These are phyloP conservation scores for Sordaria brevicollis DNA, from an alignment of 495 filamentous ascomycete genomes.

Conservation along the genomic window DNA sequence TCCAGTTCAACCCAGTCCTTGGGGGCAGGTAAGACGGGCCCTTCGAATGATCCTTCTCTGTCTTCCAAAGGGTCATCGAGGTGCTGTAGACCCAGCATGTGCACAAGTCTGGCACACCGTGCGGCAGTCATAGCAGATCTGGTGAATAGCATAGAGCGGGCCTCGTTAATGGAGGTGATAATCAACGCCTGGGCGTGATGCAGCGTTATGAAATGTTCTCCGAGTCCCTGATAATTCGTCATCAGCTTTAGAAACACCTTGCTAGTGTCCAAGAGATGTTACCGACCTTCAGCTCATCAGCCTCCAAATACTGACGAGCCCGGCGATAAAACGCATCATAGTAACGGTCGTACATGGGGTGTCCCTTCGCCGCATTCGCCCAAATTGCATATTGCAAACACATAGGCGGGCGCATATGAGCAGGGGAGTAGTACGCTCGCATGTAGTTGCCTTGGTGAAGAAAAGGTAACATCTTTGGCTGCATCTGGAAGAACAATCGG, in stretches of 20 bases:
- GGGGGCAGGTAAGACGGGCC: constrained; percentile 25
- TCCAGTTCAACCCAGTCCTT: constrained; percentile 39
- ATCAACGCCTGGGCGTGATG: constrained; percentile 38
- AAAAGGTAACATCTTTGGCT: constrained; percentile 28
- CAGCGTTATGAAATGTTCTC: constrained; percentile 37
- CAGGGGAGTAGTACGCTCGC: constrained; percentile 29
- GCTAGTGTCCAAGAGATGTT: neutral
- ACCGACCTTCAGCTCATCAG: constrained; percentile 37
- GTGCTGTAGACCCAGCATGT: constrained; percentile 39
- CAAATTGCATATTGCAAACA: constrained; percentile 40
- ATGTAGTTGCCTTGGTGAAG: constrained; percentile 31
- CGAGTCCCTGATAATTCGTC: constrained; percentile 18
- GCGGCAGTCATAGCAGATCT: constrained; percentile 35
- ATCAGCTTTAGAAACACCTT: neutral
- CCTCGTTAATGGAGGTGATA: constrained; percentile 32
- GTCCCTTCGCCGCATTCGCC: constrained; percentile 26
- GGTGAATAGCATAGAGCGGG: constrained; percentile 31
- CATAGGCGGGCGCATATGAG: constrained; percentile 38
- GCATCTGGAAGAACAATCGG: constrained; percentile 26
- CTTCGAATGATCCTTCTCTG: constrained; percentile 21
- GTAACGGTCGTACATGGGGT: constrained; percentile 28
- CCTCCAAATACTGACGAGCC: constrained; percentile 37
- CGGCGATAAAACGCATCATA: constrained; percentile 36
- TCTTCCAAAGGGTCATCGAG: constrained; percentile 25
- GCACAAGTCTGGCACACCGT: constrained; percentile 25